Evolutionary conservation across 2,329 filamentous ascomycete species (phyloP), one percentile per base, ranked within the genome.

Genomic region (Talaromyces sp.): DNA sequence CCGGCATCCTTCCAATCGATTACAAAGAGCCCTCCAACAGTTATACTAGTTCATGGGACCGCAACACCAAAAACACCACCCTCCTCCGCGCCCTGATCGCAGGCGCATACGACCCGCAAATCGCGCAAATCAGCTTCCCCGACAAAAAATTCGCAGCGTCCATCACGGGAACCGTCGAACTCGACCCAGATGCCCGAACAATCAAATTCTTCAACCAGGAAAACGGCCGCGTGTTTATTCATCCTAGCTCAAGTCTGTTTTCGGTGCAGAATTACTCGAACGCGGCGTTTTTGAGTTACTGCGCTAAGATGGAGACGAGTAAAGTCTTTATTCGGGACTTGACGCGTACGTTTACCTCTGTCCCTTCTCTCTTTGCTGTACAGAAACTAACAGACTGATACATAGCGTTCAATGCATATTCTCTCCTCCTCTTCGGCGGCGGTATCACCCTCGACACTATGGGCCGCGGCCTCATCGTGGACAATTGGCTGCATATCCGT

Each of bases 71-170:
- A n/a, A 78, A 78, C 63, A 69, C 71, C 30, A 73, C 75, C 42
- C 81, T 92, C 28, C 78, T 92, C 22, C 85, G 89, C 25, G 89
- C 88, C 1, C 78, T 92, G 27, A 84, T 91, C 28, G 89, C 89
- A 4, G 88, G 88, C 3, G 87, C 89, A 3, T 91, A 92, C 73
- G 85, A 86, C 32, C 95, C 95, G 0, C 93, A 98, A 75, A 87
- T 97, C 65, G 92, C 92, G 15, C 87, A 93, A 58, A 96, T 99
- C 71, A 89, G 92, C 66, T 91, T 97, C 67, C 95, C 95, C 0
- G 92, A 96, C 77, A 96, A 96, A 80, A 98, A 97, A 75, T 99
- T 96, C 75, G 90, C 91, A 13, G 87, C 88, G 39, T 92, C 91
- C 2, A 85, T 96, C 65, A 91, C 91, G 0, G 95, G 95, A 8